These are phyloP conservation scores for Pulveroboletus sp. DNA, from an alignment of 768 basidiomycete species.

Conservation along the genomic window DNA sequence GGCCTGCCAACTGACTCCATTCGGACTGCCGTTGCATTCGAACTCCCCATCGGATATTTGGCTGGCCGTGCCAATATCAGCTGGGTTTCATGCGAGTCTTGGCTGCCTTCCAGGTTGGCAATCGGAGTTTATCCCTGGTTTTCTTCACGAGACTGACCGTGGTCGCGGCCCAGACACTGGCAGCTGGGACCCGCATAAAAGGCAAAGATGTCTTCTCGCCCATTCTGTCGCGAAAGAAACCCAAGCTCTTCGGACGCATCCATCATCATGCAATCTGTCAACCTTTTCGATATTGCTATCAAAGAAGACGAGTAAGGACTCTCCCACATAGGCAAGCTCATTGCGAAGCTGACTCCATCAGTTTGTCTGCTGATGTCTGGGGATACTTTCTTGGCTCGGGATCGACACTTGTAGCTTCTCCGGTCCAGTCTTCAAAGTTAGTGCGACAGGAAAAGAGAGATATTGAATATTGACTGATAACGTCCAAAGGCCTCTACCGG, in stretches of 20 bases:
- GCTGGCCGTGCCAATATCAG: not conserved
- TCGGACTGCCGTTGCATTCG: not conserved
- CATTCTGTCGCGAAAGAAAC: no score
- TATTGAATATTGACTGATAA: not conserved
- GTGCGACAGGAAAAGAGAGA: not conserved
- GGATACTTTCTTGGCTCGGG: no score
- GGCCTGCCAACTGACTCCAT: not conserved
- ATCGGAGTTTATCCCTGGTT: not conserved
- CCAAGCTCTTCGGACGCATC: no score
- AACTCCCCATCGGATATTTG: not conserved
- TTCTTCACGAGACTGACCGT: not conserved
- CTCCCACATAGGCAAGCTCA: no score
- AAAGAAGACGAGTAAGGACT: no score
- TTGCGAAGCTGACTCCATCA: not conserved
- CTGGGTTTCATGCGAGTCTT: not conserved
- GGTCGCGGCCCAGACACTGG: not conserved
- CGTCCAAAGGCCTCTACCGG: not conserved
- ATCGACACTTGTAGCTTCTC: not conserved
- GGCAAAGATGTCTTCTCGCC: fast-evolving
- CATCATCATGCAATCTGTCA: no score
- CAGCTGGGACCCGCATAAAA: not conserved
- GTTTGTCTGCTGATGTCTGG: not conserved
- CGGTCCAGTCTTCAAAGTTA: not conserved
- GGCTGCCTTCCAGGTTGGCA: conserved; percentile 1
- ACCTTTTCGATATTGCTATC: no score